Conservation (phyloP, 495 filamentous ascomycete species). For the Talaromyces nanjingensis region DNA sequence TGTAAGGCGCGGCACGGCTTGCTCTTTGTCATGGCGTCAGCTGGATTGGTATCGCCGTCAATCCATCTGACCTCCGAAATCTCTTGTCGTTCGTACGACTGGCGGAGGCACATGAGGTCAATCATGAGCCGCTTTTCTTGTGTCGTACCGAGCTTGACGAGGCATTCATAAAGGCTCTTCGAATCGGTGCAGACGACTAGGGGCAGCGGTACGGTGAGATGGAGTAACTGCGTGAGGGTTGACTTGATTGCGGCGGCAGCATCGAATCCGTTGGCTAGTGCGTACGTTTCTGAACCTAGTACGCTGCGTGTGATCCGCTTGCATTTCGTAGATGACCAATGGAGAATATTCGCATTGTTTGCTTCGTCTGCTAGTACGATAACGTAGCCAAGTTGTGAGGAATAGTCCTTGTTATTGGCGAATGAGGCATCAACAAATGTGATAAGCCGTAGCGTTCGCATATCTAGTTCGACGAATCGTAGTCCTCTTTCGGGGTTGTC, state of each 20-base stretch:
- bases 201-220: too few relatives aligned
- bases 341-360: too few relatives aligned
- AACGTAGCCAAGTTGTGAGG: background rate
- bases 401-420: conserved; percentile 1
- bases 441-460: background rate
- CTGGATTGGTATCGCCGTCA: conserved; percentile 4
- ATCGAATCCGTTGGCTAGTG: too few relatives aligned
- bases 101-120: conserved; percentile 3
- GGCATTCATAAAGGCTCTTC: too few relatives aligned
- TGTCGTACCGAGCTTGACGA: background rate
- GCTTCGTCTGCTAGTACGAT: too few relatives aligned
- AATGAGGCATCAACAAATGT: background rate
- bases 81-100: conserved; percentile 6
- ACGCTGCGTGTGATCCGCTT: too few relatives aligned
- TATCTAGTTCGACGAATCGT: background rate
- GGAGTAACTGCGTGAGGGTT: too few relatives aligned
- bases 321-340: too few relatives aligned
- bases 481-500: background rate
- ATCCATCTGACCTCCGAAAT: conserved; percentile 5
- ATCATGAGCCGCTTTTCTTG: conserved; percentile 5
- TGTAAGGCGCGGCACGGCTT: background rate
- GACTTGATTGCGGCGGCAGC: too few relatives aligned
- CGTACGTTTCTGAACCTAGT: too few relatives aligned
- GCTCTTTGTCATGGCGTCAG: background rate
- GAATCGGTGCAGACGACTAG: too few relatives aligned